These are phyloP conservation scores for Saccharomyces kudriavzevii DNA, from an alignment of 805 yeast genomes.

Conservation along the genomic window DNA sequence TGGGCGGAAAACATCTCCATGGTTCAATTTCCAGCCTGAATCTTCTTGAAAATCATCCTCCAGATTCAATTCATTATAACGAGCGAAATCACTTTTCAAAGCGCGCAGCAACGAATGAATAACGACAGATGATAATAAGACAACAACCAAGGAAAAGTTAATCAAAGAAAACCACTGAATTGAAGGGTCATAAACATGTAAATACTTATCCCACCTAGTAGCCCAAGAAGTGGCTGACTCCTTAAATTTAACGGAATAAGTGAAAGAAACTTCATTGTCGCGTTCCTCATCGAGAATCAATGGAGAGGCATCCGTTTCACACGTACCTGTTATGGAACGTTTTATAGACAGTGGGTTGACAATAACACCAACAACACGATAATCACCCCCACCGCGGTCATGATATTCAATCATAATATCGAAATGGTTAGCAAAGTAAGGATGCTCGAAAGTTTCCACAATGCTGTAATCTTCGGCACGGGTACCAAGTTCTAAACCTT, in stretches of 20 bases:
- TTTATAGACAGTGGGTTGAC: constrained; percentile 61
- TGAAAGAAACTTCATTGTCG: constrained; percentile 57
- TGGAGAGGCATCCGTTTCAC: constrained; percentile 29
- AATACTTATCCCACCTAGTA: constrained; percentile 95
- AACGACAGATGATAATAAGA: constrained; percentile 68
- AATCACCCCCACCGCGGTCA: constrained; percentile 53
- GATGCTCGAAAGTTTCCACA: constrained; percentile 29
- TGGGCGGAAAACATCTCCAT: constrained; percentile 89
- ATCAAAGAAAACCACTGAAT: constrained; percentile 93
- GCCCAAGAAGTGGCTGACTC: constrained; percentile 83
- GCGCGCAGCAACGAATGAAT: constrained; percentile 73
- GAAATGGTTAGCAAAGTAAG: constrained; percentile 73
- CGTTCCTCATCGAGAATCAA: constrained; percentile 42
- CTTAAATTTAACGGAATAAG: constrained; percentile 75
- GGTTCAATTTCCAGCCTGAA: constrained; percentile 93
- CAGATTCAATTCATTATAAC: constrained; percentile 81
- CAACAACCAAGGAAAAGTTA: constrained; percentile 75
- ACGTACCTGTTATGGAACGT: constrained; percentile 34
- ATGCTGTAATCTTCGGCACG: constrained; percentile 13
- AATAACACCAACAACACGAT: constrained; percentile 84
- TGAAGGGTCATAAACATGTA: constrained; percentile 84
- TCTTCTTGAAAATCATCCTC: constrained; percentile 86
- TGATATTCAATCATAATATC: constrained; percentile 78
- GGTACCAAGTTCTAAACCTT: constrained; percentile 11
- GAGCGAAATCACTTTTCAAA: constrained; percentile 73